Evolutionary conservation across 257 asterid species (phyloP).

Genomic region (Solanum dulcamara): DNA sequence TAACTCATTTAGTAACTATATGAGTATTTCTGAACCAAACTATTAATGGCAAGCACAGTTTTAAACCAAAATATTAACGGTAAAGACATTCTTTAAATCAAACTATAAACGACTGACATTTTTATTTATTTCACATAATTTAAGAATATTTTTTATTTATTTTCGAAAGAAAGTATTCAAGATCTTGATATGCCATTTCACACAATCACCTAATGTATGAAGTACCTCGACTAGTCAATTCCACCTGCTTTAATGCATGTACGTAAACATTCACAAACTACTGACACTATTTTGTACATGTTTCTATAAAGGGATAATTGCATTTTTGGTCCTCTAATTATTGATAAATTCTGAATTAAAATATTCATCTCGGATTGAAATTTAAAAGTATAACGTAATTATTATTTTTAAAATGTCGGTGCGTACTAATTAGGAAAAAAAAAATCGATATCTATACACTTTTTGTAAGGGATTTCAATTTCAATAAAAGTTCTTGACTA

Average conservation of each 20-base stretch:
- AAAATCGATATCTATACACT: neutral
- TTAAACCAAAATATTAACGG: too few relatives aligned
- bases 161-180: neutral
- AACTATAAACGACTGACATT: too few relatives aligned
- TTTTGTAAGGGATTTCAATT: neutral
- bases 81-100: too few relatives aligned
- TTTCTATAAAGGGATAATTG: neutral
- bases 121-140: too few relatives aligned
- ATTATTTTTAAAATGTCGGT: neutral
- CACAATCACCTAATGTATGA: neutral
- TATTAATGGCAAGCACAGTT: too few relatives aligned
- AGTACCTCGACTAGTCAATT: neutral
- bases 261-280: neutral
- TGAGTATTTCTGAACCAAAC: too few relatives aligned
- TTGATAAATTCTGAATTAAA: neutral
- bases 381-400: neutral
- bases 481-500: neutral
- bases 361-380: neutral
- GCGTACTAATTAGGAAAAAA: neutral
- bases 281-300: neutral
- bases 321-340: neutral
- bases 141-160: too few relatives aligned
- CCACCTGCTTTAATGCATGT: neutral
- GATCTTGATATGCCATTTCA: neutral
- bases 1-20: too few relatives aligned